Evolutionary conservation across 495 filamentous ascomycete genomes (phyloP).

Genomic region (Neurospora discreta): DNA sequence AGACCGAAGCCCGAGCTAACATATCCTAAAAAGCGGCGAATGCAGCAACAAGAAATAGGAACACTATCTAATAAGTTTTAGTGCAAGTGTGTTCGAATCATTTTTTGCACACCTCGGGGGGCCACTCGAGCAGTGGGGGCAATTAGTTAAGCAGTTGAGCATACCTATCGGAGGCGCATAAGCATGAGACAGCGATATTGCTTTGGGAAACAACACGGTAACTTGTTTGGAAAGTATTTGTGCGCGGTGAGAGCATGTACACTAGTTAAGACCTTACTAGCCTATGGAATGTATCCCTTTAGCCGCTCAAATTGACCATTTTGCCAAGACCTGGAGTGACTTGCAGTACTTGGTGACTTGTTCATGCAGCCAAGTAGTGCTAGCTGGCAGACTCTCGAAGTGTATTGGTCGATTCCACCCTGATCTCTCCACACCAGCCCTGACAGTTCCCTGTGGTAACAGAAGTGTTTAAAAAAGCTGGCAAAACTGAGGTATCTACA

Average conservation of each 20-base stretch:
- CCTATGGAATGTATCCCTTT: neutral
- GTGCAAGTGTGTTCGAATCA: no score
- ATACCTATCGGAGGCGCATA: neutral
- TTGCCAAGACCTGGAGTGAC: no score
- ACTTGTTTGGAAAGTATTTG: neutral
- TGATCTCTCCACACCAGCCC: no score
- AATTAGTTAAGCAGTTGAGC: neutral
- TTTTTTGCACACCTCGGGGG: neutral
- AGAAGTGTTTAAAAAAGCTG: neutral
- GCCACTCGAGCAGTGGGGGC: neutral
- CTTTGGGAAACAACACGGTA: neutral
- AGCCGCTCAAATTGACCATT: no score
- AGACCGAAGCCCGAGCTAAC: neutral
- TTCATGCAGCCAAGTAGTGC: no score
- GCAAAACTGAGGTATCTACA: neutral
- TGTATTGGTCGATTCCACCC: no score
- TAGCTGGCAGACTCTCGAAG: no score
- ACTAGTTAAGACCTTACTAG: neutral
- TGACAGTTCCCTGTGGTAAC: neutral
- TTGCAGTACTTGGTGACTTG: no score
- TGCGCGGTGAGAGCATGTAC: neutral
- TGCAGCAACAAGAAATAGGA: neutral
- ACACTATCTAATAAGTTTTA: no score
- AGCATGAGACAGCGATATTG: neutral
- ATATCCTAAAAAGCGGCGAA: neutral